A percentile compares a stretch with the other conserved stretches of the same genome.
Evolutionary conservation across 1,139 yeast species (phyloP).

Genomic region (Pneumocystis canis): DNA sequence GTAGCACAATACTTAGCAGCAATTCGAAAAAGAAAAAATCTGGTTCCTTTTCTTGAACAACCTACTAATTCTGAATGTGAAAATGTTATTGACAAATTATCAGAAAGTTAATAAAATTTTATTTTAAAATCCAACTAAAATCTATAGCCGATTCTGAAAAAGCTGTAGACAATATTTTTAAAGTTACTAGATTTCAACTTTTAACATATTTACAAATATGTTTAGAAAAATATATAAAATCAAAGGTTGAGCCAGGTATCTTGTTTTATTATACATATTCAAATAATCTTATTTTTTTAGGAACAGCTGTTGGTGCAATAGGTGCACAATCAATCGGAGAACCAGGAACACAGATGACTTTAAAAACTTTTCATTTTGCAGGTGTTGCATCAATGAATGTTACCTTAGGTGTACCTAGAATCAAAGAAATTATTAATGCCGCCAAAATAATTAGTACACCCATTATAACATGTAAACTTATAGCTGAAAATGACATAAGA

Average conservation of each 20-base stretch:
- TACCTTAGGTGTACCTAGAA: constrained; percentile 97
- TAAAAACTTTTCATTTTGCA: constrained; percentile 97
- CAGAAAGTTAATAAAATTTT: neutral
- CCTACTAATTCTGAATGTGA: constrained; percentile 29
- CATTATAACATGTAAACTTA: constrained; percentile 84
- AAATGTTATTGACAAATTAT: constrained; percentile 33
- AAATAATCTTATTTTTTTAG: constrained; percentile 23
- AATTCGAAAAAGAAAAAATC: constrained; percentile 42
- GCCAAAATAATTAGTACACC: constrained; percentile 93
- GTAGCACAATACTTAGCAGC: constrained; percentile 46
- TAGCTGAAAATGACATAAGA: constrained; percentile 74
- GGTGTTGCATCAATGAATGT: constrained; percentile 99
- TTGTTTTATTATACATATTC: neutral
- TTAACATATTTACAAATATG: constrained; percentile 62
- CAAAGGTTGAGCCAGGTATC: constrained; percentile 70
- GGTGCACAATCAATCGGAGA: constrained; percentile 99
- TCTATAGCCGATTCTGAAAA: constrained; percentile 22
- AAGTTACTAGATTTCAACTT: constrained; percentile 49
- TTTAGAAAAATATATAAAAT: constrained; percentile 66
- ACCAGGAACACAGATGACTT: constrained; percentile 98
- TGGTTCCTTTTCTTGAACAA: constrained; percentile 32
- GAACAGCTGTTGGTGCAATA: constrained; percentile 98
- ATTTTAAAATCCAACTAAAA: constrained; percentile 15
- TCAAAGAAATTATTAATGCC: constrained; percentile 94
- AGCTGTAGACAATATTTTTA: constrained; percentile 60